Percentiles rank a stretch among this genome's conserved stretches.
Evolutionary conservation across 2,329 filamentous ascomycete species (phyloP).

Genomic region (Fusarium sp.): DNA sequence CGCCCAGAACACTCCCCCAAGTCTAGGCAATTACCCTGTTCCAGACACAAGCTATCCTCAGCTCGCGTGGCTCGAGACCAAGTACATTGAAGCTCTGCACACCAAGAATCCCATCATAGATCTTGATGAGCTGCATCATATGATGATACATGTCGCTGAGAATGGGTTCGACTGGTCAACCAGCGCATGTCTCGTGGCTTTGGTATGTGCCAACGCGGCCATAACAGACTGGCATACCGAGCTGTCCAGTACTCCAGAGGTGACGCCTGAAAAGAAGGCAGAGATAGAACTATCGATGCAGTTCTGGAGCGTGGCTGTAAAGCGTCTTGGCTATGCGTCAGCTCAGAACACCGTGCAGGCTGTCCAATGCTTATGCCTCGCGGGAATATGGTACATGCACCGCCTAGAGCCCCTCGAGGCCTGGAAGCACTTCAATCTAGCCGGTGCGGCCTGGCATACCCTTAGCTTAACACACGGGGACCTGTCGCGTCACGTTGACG

Average conservation of each 20-base stretch:
- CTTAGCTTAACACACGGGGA: background rate
- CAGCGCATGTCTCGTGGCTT: accelerated
- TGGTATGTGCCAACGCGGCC: background rate
- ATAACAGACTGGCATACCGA: background rate
- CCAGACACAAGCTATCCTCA: background rate
- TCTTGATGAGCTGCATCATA: background rate
- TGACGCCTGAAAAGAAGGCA: background rate
- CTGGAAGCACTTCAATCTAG: background rate
- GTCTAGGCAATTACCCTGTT: background rate
- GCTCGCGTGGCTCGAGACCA: background rate
- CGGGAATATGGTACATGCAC: background rate
- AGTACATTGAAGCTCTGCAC: background rate
- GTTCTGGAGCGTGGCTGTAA: background rate
- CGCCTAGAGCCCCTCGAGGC: background rate
- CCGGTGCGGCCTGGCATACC: background rate
- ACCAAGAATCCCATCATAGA: background rate
- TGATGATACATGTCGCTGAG: background rate
- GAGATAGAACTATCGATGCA: background rate
- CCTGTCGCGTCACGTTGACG: background rate
- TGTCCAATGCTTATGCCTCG: background rate
- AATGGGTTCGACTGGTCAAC: background rate
- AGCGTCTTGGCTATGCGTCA: background rate
- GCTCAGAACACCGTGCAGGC: background rate
- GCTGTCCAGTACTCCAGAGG: background rate
- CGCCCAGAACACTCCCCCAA: background rate